Percentiles rank a stretch among this genome's conserved stretches.
Conservation (phyloP, 768 basidiomycete genomes). For the Grammothele lineata region DNA sequence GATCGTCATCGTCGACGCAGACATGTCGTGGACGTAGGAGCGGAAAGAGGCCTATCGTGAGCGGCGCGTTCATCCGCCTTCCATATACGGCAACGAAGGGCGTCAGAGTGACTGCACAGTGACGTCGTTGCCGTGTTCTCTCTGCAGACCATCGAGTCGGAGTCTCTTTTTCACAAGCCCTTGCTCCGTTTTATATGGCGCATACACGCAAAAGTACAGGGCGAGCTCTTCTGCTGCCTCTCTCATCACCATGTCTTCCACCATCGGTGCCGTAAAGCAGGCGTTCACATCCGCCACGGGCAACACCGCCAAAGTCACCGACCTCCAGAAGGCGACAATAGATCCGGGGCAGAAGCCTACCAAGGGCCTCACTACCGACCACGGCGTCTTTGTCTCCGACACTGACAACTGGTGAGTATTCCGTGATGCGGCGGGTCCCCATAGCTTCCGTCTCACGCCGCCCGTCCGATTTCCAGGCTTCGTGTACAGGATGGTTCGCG, state of each 20-base stretch:
- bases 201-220: no score
- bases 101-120: conserved; percentile 12
- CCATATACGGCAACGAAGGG: no score
- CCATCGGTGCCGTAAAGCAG: conserved; percentile 20
- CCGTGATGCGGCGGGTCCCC: no score
- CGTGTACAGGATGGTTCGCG: conserved; percentile 42
- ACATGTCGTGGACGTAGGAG: no score
- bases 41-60: no score
- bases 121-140: conserved; percentile 14
- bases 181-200: no score
- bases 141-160: not conserved
- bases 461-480: conserved; percentile 41
- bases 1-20: no score
- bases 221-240: no score
- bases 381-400: conserved; percentile 53
- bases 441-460: not conserved
- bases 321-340: conserved; percentile 28
- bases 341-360: conserved; percentile 24
- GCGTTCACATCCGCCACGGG: conserved; percentile 20
- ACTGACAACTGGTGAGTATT: conserved; percentile 60
- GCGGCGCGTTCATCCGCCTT: no score
- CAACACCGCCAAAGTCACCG: conserved; percentile 21
- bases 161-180: no score
- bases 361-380: conserved; percentile 51
- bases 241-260: conserved; percentile 20